Conservation (phyloP, 257 asterid species). For the Petunia secreta region DNA sequence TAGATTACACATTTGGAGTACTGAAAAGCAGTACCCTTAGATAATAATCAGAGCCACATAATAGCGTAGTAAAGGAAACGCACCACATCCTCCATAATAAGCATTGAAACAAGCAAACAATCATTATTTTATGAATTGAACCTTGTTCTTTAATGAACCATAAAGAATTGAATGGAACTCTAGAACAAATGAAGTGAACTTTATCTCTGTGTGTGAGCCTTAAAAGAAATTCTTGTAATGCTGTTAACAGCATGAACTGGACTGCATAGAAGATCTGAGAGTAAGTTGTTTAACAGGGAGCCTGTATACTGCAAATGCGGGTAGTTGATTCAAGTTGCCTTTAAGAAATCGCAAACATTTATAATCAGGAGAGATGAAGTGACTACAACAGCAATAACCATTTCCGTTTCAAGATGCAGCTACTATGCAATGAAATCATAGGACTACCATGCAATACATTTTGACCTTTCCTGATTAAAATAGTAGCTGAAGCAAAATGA, state of each 20-base stretch:
- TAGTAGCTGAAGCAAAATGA: constrained; percentile 3
- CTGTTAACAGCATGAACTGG: constrained; percentile 21
- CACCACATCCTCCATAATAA: neutral
- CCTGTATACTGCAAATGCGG: constrained; percentile 17
- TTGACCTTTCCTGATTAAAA: constrained; percentile 12
- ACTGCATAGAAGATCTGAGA: neutral
- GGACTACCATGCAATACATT: neutral
- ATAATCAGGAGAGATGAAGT: neutral
- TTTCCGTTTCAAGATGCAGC: neutral
- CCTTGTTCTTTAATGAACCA: too few relatives aligned
- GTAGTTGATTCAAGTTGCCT: constrained; percentile 17
- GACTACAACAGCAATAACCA: neutral
- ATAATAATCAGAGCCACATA: constrained; percentile 4
- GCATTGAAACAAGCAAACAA: neutral
- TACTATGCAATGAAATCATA: neutral
- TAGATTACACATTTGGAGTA: too few relatives aligned
- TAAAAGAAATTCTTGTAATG: neutral
- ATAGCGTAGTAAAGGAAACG: neutral
- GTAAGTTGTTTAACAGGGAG: neutral
- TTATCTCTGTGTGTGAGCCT: constrained; percentile 7
- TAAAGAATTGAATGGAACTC: too few relatives aligned
- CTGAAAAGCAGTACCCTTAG: neutral
- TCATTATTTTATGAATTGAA: too few relatives aligned
- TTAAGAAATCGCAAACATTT: neutral
- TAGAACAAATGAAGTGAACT: too few relatives aligned